Percentiles rank a stretch among this genome's conserved stretches.
These are phyloP conservation scores for Aureobasidium sp. DNA, from an alignment of 2,329 filamentous ascomycete genomes.

Conservation along the genomic window DNA sequence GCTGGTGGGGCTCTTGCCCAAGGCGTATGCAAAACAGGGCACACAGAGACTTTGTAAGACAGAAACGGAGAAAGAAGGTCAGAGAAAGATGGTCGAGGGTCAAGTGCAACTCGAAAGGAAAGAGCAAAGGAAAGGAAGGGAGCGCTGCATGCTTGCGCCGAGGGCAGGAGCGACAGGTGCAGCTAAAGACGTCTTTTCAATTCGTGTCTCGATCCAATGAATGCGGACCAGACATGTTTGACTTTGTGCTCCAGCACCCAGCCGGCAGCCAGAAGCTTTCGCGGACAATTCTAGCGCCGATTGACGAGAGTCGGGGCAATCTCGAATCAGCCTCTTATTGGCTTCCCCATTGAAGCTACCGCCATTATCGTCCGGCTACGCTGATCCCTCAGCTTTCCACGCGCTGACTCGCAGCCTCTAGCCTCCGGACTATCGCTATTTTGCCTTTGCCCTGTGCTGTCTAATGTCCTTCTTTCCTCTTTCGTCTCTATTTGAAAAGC, in stretches of 20 bases:
- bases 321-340: not conserved
- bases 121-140: not conserved
- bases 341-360: not conserved
- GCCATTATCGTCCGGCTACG: not conserved
- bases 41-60: not conserved
- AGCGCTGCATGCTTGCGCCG: not conserved
- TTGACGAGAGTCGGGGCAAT: not conserved
- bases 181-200: conserved; percentile 12
- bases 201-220: conserved; percentile 3
- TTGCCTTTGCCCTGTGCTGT: conserved; percentile 3
- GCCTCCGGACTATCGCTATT: conserved; percentile 4
- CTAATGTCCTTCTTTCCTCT: conserved; percentile 2
- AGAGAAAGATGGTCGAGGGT: not conserved
- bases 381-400: conserved; percentile 5
- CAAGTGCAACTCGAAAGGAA: not conserved
- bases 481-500: not conserved
- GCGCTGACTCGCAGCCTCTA: conserved; percentile 6
- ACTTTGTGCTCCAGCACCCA: conserved; percentile 8
- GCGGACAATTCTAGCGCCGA: conserved; percentile 9
- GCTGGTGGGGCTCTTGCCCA: conserved; percentile 10
- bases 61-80: not conserved
- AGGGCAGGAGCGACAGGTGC: conserved; percentile 10
- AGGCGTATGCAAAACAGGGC: not conserved
- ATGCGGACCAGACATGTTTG: conserved; percentile 6
- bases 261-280: conserved; percentile 4